phyloP scores from a whole-genome alignment of 2,329 filamentous ascomycete genomes.

The Amauroascus niger region DNA sequence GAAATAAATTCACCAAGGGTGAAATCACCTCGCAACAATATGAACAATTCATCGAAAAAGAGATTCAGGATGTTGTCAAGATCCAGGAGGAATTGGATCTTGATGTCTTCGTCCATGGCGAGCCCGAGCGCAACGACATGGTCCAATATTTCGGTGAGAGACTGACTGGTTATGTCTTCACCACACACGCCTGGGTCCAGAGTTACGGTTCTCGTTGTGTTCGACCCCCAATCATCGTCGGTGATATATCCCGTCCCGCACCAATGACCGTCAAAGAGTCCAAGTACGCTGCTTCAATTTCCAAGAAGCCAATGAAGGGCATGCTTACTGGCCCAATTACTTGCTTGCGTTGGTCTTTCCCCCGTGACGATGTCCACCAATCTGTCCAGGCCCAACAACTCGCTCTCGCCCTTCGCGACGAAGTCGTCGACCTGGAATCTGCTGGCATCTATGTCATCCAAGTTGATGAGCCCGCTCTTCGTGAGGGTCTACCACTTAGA shows the following conservation, averaged over 20 bases:
- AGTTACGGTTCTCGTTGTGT: slow-evolving; percentile 97
- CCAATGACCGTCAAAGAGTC: slow-evolving; percentile 99
- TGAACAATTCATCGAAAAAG: slow-evolving; percentile 98
- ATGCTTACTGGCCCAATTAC: slow-evolving; percentile 99
- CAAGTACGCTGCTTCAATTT: slow-evolving; percentile 93
- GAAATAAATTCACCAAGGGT: slow-evolving; percentile 98
- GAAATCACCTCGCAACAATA: slow-evolving; percentile 89
- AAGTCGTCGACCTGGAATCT: slow-evolving; percentile 95
- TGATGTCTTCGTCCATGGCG: slow-evolving; percentile 95
- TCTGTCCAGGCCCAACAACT: slow-evolving; percentile 98
- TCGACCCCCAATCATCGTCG: slow-evolving; percentile 94
- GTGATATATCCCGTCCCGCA: slow-evolving; percentile 91
- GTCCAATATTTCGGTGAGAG: slow-evolving; percentile 99
- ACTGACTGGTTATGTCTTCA: slow-evolving; percentile 94
- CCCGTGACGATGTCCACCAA: slow-evolving; percentile 98
- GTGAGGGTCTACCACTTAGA: slow-evolving; percentile 97
- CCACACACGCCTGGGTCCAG: slow-evolving; percentile 98
- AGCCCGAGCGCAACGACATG: slow-evolving; percentile 99
- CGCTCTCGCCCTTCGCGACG: slow-evolving; percentile 92
- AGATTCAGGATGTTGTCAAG: slow-evolving; percentile 90
- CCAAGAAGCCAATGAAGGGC: slow-evolving; percentile 99
- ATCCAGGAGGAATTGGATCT: slow-evolving; percentile 97
- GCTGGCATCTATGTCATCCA: slow-evolving; percentile 97
- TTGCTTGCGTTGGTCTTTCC: slow-evolving; percentile 98
- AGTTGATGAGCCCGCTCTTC: slow-evolving; percentile 96